These are phyloP conservation scores for Rhizopogon salebrosus DNA, from an alignment of 768 basidiomycete genomes.

Conservation along the genomic window DNA sequence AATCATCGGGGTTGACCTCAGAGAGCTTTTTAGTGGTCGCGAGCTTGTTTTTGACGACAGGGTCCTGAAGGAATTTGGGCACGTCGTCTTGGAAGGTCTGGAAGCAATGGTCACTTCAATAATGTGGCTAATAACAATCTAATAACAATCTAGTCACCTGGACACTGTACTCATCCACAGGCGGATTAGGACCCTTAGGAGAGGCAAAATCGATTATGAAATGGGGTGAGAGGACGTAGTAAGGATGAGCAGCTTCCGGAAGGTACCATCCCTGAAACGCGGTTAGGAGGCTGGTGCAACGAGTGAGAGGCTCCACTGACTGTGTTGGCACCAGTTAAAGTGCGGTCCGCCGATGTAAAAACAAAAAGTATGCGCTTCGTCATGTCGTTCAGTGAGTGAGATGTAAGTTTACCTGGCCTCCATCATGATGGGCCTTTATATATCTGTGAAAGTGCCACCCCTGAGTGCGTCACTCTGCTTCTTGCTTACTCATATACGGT, in stretches of 20 bases:
- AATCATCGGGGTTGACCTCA: slow-evolving; percentile 54
- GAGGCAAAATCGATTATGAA: slow-evolving; percentile 55
- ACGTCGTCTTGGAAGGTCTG: slow-evolving; percentile 54
- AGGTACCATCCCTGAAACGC: slow-evolving; percentile 64
- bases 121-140: neutral
- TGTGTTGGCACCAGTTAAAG: slow-evolving; percentile 44
- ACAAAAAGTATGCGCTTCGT: slow-evolving; percentile 53
- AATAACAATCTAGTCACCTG: slow-evolving; percentile 41
- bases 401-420: neutral
- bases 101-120: neutral
- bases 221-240: slow-evolving; percentile 49
- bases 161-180: slow-evolving; percentile 55
- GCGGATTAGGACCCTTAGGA: slow-evolving; percentile 63
- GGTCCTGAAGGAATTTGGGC: slow-evolving; percentile 56
- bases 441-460: neutral
- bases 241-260: slow-evolving; percentile 73
- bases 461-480: no score
- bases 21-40: slow-evolving; percentile 53
- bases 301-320: slow-evolving; percentile 28
- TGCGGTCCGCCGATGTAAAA: slow-evolving; percentile 62
- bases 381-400: slow-evolving; percentile 2
- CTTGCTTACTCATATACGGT: no score
- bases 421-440: neutral
- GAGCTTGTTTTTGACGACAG: slow-evolving; percentile 47
- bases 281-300: neutral